Evolutionary conservation across 1,139 yeast species (phyloP), one percentile per base, ranked within the genome.

Genomic region (Wickerhamiella infanticola): DNA sequence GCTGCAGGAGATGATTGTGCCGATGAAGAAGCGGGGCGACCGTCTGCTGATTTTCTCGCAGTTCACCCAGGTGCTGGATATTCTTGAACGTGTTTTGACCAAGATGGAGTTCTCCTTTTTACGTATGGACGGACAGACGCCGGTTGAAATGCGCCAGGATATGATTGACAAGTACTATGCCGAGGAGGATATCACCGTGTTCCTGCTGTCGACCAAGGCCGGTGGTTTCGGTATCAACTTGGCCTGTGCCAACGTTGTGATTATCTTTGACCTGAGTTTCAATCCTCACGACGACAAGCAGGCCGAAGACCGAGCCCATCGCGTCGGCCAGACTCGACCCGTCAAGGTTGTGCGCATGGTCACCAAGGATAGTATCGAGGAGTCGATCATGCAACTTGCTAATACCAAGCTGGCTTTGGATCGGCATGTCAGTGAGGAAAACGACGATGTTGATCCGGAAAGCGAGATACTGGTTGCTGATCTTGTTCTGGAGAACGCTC

Each of bases 211-310:
- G 7, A 90, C 99, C 3, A 85, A 84, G 60, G 98, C 98, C 0
- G 99, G 98, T 58, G 98, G 98, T 1, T 90, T 90, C 65, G 98
- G 98, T 49, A 90, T 90, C 63, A 90, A 90, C 59, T 72, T 90
- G 55, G 94, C 94, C 3, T 94, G 95, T 57, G 98, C 99, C 7
- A 90, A 86, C 59, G 77, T 81, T 50, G 98, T 90, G 3, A 73
- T 90, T 46, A 83, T 93, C 36, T 88, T 79, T 58, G 99, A 90
- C 61, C 90, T 86, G 60, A 81, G 94, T 42, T 90, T 90, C 65
- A 90, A 90, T 57, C 99, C 99, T 0, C 98, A 93, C 61, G 98
- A 90, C 62, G 99, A 90, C 60, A 82, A 81, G 59, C 99, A 90
- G 66, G 99, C 99, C 0, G 98, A 93, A 61, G 98, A 90, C 62